Base-by-base conservation (phyloP, 768 basidiomycete species). In the Lactifluus rugatus region DNA sequence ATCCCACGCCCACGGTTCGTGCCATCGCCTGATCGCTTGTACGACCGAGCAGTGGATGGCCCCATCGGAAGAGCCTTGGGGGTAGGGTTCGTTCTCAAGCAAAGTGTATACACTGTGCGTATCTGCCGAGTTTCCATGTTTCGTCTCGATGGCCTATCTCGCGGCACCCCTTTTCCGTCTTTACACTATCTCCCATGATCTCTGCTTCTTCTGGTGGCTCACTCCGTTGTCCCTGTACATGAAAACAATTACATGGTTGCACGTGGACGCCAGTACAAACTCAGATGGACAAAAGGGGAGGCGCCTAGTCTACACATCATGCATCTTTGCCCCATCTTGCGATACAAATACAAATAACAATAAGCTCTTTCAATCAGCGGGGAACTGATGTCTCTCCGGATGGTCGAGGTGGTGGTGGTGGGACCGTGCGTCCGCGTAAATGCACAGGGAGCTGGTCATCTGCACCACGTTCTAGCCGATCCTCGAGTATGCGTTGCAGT, bases 281-380 rank as follows among this genome's bases (percentile, higher is more conserved):
- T 56, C 59, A 60, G 54, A 56, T 26, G 28, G 54, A 60, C 59
- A 60, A 55, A 60, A 60, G 23, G 52, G 16, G 44, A 46, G 49
- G 59, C 58, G 42, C 58, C 54, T 44, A 50, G 39, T 54, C 34
- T 55, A 60, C 42, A 53, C 37, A 42, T 19, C 34, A n/a, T n/a
- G n/a, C 28, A 48, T 44, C 48, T 32, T n/a, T 39, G 37, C 28
- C 21, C 41, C 39, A 3, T 26, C 23, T 42, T 41, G 16, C 36
- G n/a, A 19, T 44, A 46, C 42, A 6, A 49, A 42, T 41, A 48
- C 28, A 49, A 39, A 56, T 56, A 60, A 60, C 59, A 60, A 60
- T 60, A 60, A 56, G 49, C 45, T 46, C 32, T 52, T 37, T 47
- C 45, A 60, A 51, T 47, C 37, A 60, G 28, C 37, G 44, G 19